These are phyloP conservation scores for Leccinum disarticulatum DNA, from an alignment of 768 basidiomycete species.

Conservation along the genomic window DNA sequence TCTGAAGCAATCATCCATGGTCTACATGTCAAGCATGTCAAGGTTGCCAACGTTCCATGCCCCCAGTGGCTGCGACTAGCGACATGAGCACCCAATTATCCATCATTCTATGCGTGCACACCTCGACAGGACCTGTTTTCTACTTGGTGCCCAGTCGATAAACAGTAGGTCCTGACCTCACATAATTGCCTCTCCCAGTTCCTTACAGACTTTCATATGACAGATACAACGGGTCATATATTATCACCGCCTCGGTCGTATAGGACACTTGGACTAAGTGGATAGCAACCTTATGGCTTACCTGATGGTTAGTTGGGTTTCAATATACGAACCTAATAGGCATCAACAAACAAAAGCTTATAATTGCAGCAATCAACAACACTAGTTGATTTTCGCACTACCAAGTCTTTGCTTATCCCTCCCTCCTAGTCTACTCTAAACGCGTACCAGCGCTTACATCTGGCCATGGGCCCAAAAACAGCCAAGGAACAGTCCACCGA, in stretches of 20 bases:
- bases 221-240: constrained; percentile 11
- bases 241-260: constrained; percentile 8
- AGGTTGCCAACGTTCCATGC: background rate
- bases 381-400: constrained; percentile 40
- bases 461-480: constrained; percentile 27
- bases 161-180: constrained; percentile 5
- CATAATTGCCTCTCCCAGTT: background rate
- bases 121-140: background rate
- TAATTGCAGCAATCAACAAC: constrained; percentile 40
- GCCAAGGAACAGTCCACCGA: constrained; percentile 28
- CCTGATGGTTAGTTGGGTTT: constrained; percentile 39
- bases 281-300: constrained; percentile 27
- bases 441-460: constrained; percentile 24
- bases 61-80: constrained; percentile 2
- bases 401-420: constrained; percentile 39
- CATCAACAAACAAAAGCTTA: constrained; percentile 42
- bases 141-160: background rate
- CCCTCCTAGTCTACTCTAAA: constrained; percentile 23
- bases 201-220: constrained; percentile 2
- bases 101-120: background rate
- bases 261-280: constrained; percentile 14
- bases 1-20: constrained; percentile 24
- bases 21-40: constrained; percentile 6
- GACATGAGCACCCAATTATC: background rate
- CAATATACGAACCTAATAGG: constrained; percentile 37